Evolutionary conservation across 2,329 filamentous ascomycete genomes (phyloP).

Genomic region (Cladosporium sp.): DNA sequence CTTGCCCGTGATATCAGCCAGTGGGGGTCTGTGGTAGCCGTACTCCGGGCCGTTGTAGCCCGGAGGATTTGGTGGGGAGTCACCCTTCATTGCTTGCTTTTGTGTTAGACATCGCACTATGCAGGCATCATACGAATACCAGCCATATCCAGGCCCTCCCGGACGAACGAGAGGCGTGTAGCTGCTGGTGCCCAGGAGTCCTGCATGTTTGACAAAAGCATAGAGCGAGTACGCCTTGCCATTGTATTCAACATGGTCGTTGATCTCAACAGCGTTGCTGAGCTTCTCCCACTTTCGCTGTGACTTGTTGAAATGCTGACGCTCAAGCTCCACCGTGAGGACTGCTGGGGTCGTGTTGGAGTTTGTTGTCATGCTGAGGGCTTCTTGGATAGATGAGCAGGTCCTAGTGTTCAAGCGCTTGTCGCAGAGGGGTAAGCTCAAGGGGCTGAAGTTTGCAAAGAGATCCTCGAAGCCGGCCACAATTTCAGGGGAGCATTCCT

Average conservation of each 20-base stretch:
- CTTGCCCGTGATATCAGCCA: not conserved
- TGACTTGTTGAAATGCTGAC: constrained; percentile 52
- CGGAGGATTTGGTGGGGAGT: not conserved
- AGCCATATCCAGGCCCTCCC: constrained; percentile 50
- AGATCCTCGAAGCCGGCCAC: constrained; percentile 19
- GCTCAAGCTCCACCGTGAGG: constrained; percentile 48
- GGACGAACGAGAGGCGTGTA: constrained; percentile 59
- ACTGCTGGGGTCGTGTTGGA: constrained; percentile 29
- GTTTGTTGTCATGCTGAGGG: constrained; percentile 31
- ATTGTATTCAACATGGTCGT: constrained; percentile 50
- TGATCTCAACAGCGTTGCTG: constrained; percentile 51
- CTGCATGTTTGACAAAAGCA: constrained; percentile 57
- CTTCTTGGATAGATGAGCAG: constrained; percentile 37
- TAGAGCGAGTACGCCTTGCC: constrained; percentile 52
- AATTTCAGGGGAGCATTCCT: constrained; percentile 16
- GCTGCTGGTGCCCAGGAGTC: constrained; percentile 52
- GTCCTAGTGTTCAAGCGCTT: constrained; percentile 27
- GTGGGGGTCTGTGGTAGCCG: constrained; percentile 5
- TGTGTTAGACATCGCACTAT: constrained; percentile 52
- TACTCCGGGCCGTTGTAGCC: not conserved
- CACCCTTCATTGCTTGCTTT: constrained; percentile 42
- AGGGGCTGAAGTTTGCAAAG: constrained; percentile 21
- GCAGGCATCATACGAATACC: constrained; percentile 54
- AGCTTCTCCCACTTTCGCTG: constrained; percentile 54
- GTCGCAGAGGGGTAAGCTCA: constrained; percentile 18